A percentile compares a stretch with the other conserved stretches of the same genome.
Evolutionary conservation across 768 basidiomycete species (phyloP).

Genomic region (Boletus rufocinnamomeus): DNA sequence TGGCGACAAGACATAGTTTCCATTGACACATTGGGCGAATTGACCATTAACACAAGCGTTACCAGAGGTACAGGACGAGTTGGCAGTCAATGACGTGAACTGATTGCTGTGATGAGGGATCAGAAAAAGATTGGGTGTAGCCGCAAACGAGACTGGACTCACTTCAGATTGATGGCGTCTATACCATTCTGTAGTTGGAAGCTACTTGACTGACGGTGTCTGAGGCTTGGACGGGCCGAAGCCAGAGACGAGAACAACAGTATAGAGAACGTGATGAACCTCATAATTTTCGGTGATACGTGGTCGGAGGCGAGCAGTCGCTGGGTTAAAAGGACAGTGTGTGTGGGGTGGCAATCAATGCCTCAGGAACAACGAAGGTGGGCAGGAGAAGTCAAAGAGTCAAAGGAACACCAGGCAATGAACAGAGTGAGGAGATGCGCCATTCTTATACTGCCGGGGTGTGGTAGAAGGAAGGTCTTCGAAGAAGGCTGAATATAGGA

Average conservation of each 20-base stretch:
- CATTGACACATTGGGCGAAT: conserved; percentile 60
- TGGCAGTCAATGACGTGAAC: conserved; percentile 22
- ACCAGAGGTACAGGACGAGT: conserved; percentile 40
- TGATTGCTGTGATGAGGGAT: conserved; percentile 21
- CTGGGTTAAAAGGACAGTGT: conserved; percentile 2
- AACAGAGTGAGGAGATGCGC: neutral
- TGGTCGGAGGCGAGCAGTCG: conserved; percentile 2
- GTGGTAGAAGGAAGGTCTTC: no score
- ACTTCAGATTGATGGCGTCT: conserved; percentile 46
- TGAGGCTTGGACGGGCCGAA: conserved; percentile 40
- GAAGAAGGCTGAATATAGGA: neutral
- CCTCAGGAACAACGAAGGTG: conserved; percentile 14
- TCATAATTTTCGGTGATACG: conserved; percentile 31
- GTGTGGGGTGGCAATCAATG: conserved; percentile 28
- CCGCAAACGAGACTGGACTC: conserved; percentile 9
- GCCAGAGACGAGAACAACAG: conserved; percentile 30
- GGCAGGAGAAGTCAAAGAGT: neutral
- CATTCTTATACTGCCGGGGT: conserved; percentile 21
- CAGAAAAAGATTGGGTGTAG: neutral
- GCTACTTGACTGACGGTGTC: conserved; percentile 27
- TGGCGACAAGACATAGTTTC: conserved; percentile 36
- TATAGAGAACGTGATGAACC: conserved; percentile 40
- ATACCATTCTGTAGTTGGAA: conserved; percentile 43
- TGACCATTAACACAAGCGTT: conserved; percentile 50
- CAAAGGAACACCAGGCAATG: conserved; percentile 1